Percentiles rank a stretch among this genome's conserved stretches.
phyloP scores from a whole-genome alignment of 495 filamentous ascomycete species.

The Neurospora terricola region DNA sequence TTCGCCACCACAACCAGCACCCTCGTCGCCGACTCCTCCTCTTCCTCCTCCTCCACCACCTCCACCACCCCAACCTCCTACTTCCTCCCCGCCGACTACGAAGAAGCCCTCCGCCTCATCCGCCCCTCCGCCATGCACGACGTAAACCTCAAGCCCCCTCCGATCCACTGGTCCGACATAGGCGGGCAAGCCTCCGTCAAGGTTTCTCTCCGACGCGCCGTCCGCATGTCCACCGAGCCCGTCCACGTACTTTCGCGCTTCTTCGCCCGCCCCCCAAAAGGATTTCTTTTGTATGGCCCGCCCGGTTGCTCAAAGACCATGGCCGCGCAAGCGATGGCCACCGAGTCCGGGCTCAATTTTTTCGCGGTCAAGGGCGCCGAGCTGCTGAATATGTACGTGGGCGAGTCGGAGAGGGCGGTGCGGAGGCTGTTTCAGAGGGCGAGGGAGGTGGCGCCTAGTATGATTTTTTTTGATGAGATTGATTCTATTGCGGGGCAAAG shows the following conservation, averaged over 20 bases:
- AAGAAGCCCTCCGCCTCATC: slow-evolving; percentile 33
- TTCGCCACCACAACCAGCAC: neutral
- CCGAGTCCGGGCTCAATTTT: slow-evolving; percentile 86
- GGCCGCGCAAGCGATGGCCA: slow-evolving; percentile 84
- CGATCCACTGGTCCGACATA: slow-evolving; percentile 81
- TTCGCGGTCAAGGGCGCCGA: slow-evolving; percentile 95
- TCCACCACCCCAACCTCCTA: neutral
- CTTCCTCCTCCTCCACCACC: neutral
- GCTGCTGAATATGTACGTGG: slow-evolving; percentile 93
- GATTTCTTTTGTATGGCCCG: slow-evolving; percentile 85
- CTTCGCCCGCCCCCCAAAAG: slow-evolving; percentile 51
- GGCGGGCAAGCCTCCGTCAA: slow-evolving; percentile 82
- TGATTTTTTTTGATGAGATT: slow-evolving; percentile 98
- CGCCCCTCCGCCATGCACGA: slow-evolving; percentile 85
- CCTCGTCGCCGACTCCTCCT: too few species aligned
- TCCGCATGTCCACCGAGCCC: slow-evolving; percentile 27
- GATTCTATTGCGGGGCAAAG: slow-evolving; percentile 81
- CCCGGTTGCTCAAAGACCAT: slow-evolving; percentile 96
- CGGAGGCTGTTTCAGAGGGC: slow-evolving; percentile 85
- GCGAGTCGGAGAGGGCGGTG: slow-evolving; percentile 84
- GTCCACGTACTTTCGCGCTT: slow-evolving; percentile 48
- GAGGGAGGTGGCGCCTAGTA: slow-evolving; percentile 73
- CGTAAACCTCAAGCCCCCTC: slow-evolving; percentile 78
- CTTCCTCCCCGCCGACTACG: slow-evolving; percentile 31
- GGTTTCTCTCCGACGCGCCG: slow-evolving; percentile 34